Evolutionary conservation across 345 rosid genomes (phyloP), one percentile per base, ranked within the genome.

Genomic region (Barbarea vulgaris): DNA sequence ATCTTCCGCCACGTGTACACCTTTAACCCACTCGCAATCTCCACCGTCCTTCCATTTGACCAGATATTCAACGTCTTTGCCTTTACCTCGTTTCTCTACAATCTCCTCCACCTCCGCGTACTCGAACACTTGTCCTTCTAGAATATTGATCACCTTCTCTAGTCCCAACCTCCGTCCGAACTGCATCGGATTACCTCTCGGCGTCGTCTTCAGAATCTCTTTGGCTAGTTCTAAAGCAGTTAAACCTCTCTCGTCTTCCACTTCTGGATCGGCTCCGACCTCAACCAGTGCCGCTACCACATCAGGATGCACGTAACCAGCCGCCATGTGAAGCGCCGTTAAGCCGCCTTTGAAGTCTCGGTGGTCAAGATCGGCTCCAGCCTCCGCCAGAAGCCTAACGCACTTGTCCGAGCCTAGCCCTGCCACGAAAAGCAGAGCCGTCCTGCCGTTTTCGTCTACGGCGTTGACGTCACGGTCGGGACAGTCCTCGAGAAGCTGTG

Each of bases 261-360:
- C 82, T 62, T 91, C 98, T 1, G 82, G 55, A 18, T 94, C 95
- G 1, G 97, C 96, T 0, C 93, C 97, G 0, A 88, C 79, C 74
- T 86, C 97, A 36, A 82, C 39, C 22, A 94, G 55, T 47, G 83
- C 69, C 75, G 84, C 87, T 25, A 76, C 96, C 8, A 80, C 90
- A 0, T 80, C 96, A 6, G 96, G 96, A 67, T 73, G 84, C 18
- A 90, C 88, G 61, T 94, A 91, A 15, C 97, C 98, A 0, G 98
- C 91, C 12, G 95, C 97, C 96, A 94, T 87, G 72, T 94, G 98
- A 4, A 91, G 86, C 12, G 98, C 93, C 33, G 96, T 87, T 25
- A 94, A 58, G 10, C 97, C 95, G 11, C 97, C 96, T 6, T 84
- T 73, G 11, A 64, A 85, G 59, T 94, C 98, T 3, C 86, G 75